Base-by-base conservation (phyloP, 495 filamentous ascomycete genomes). In the Mytilinidion resinicola region DNA sequence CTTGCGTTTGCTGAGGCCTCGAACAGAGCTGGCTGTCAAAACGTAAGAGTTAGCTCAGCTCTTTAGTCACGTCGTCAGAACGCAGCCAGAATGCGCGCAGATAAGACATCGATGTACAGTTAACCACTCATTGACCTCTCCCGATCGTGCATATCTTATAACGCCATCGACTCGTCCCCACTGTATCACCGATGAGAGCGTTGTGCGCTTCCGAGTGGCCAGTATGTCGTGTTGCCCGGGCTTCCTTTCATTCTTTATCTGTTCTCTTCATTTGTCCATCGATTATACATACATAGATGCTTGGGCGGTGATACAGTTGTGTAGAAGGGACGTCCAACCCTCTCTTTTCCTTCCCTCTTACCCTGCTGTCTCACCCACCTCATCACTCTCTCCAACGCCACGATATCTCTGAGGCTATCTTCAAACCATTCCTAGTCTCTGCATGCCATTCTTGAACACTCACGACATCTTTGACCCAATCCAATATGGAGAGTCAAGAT, bases 401-500 rank as follows among this genome's bases (percentile, higher is more conserved):
- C n/a, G 6, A 30, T 6, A 30, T 30, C n/a, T n/a, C n/a, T n/a
- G n/a, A n/a, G n/a, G n/a, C n/a, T n/a, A n/a, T 30, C 25, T 30
- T 30, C 25, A 2, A 30, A 3, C 2, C 2, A 6, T 6, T 30
- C 25, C 25, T 30, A 30, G 25, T 30, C 25, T 30, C 25, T 30
- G 25, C 25, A 30, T 30, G 20, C 46, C n/a, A 19, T 37, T 19
- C 14, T 51, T 43, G 25, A 52, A 30, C 9, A 11, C 15, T 58
- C 25, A 30, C 25, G 6, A 6, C 25, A 30, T 6, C 25, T 30
- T 34, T 9, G 4, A 48, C 12, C 14, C 21, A 15, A 7, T 48
- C 25, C 39, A 57, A 46, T 20, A 72, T 69, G 68, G 70, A 71
- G 36, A 61, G 56, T 46, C 62, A 64, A 53, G 60, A 55, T 50